Base-by-base conservation (phyloP, 2,329 filamentous ascomycete genomes). In the Neofusicoccum cordaticola region DNA sequence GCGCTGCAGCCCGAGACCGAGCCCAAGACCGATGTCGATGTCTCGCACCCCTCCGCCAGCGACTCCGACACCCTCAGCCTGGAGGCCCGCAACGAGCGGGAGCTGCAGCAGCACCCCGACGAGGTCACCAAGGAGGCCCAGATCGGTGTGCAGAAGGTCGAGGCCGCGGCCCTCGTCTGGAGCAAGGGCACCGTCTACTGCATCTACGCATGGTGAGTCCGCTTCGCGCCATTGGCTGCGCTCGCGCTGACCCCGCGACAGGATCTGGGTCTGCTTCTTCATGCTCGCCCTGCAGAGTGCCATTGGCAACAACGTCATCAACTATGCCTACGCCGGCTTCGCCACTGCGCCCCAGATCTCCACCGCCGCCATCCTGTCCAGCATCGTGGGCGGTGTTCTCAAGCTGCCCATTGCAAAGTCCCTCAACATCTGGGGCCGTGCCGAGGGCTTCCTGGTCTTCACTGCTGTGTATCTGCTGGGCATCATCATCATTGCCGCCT, bases 401-500 rank as follows among this genome's bases (percentile, higher is more conserved):
- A 74, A 75, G 11, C 74, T 80, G 7, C 73, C 77, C 0, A 71
- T 75, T n/a, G 74, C 78, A 3, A 80, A 79, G 65, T 66, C 77
- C 22, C 73, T 80, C 53, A 77, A 80, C 65, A 69, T 80, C 9
- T 80, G 74, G 70, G 78, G 78, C 5, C 75, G 78, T 42, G 73
- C 77, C 11, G 73, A 80, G 66, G 78, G 76, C 3, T 77, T 77
- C 65, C 68, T 72, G n/a, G 31, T 78, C 37, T 76, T 77, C 71
- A 67, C 79, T 8, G n/a, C 68, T 56, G 52, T 74, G 41, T 83
- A 82, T 70, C 50, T 73, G 8, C 45, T 71, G 9, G 73, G 74
- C 42, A 72, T 92, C 78, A 88, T 90, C 50, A 81, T 92, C 77
- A 89, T 90, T 80, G 89, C 90, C 13, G 81, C 81, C 0, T 90